phyloP scores from a whole-genome alignment of 2,329 filamentous ascomycete genomes.

The Lecanicillium sp. region DNA sequence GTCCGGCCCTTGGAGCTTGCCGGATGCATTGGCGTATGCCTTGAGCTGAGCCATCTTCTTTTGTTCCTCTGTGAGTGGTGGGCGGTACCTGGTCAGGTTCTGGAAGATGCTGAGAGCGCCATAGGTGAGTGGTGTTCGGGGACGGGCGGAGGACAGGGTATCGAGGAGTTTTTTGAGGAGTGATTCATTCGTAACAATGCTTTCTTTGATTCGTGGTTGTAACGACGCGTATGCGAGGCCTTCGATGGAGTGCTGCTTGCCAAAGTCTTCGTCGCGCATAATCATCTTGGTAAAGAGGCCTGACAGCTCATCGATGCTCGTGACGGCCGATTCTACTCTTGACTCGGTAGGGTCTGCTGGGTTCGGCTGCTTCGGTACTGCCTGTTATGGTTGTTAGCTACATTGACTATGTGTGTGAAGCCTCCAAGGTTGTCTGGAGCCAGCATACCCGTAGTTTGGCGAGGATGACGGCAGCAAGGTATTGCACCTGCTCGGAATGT shows the following conservation, averaged over 20 bases:
- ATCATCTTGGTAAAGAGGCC: slow-evolving; percentile 61
- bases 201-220: slow-evolving; percentile 77
- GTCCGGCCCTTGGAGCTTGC: slow-evolving; percentile 53
- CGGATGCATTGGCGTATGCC: slow-evolving; percentile 83
- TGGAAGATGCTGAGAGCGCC: slow-evolving; percentile 78
- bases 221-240: slow-evolving; percentile 88
- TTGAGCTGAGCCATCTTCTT: slow-evolving; percentile 89
- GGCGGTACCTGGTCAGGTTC: slow-evolving; percentile 77
- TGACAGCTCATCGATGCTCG: slow-evolving; percentile 58
- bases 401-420: not conserved
- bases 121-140: slow-evolving; percentile 68
- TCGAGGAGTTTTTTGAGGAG: slow-evolving; percentile 66
- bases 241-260: slow-evolving; percentile 69
- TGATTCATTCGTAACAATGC: slow-evolving; percentile 57
- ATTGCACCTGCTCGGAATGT: slow-evolving; percentile 55
- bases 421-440: slow-evolving; percentile 7
- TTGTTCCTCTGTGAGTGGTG: slow-evolving; percentile 76
- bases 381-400: slow-evolving; percentile 42
- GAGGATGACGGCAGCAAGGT: slow-evolving; percentile 65
- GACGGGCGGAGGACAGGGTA: slow-evolving; percentile 48
- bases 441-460: slow-evolving; percentile 57
- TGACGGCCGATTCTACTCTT: slow-evolving; percentile 44
- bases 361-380: slow-evolving; percentile 38
- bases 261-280: slow-evolving; percentile 46
- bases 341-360: slow-evolving; percentile 30